Evolutionary conservation across 495 filamentous ascomycete genomes (phyloP).

Genomic region (Lichina pygmaea): DNA sequence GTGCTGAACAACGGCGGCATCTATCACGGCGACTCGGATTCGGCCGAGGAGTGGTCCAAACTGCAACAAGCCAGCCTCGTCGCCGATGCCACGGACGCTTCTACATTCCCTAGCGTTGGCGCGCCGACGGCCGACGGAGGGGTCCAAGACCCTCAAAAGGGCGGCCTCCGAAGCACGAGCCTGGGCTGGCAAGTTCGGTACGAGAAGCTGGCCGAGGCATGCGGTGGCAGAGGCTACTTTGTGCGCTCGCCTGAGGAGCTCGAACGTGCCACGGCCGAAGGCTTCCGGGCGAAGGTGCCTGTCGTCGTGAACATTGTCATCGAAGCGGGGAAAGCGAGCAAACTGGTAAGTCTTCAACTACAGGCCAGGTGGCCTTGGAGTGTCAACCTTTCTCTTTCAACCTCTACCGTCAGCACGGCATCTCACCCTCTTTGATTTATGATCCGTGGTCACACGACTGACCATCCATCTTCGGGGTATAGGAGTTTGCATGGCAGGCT

Average conservation of each 20-base stretch:
- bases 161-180: conserved; percentile 24
- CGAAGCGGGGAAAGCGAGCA: conserved; percentile 23
- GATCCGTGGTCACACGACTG: background rate
- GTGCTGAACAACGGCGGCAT: conserved; percentile 40
- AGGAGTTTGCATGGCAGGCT: conserved; percentile 5
- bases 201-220: conserved; percentile 28
- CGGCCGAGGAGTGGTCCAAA: conserved; percentile 14
- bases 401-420: background rate
- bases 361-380: background rate
- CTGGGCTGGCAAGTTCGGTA: conserved; percentile 30
- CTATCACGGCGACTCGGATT: conserved; percentile 27
- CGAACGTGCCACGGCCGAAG: conserved; percentile 21
- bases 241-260: conserved; percentile 27
- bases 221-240: conserved; percentile 27
- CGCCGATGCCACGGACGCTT: too few relatives aligned
- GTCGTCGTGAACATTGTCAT: conserved; percentile 34
- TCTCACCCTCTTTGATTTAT: background rate
- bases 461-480: background rate
- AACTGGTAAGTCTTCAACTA: conserved; percentile 15
- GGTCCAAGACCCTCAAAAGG: conserved; percentile 3
- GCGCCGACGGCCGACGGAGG: conserved; percentile 10
- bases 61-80: conserved; percentile 13
- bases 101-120: background rate
- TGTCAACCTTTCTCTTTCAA: background rate
- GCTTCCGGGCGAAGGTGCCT: conserved; percentile 20